Conservation (phyloP, 352 stramenopile species). For the Phytophthora pluvialis region DNA sequence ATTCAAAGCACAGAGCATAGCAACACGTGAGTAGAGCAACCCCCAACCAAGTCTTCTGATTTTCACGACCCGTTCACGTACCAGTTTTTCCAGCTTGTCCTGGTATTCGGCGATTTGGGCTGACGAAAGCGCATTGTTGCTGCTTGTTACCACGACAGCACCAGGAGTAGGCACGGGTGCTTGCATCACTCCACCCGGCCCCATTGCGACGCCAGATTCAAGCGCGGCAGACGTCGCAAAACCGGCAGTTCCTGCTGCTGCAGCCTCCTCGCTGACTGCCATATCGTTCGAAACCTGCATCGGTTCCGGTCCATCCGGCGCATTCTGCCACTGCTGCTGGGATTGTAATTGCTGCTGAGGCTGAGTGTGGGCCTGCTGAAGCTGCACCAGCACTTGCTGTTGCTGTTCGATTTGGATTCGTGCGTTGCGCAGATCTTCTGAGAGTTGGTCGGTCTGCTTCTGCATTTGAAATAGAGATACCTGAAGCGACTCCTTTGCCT, state of each 20-base stretch:
- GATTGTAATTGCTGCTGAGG: constrained; percentile 23
- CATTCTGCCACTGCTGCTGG: constrained; percentile 35
- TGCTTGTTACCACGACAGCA: constrained; percentile 43
- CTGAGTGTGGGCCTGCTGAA: constrained; percentile 32
- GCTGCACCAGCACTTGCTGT: constrained; percentile 33
- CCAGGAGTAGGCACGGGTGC: constrained; percentile 27
- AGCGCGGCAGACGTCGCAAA: constrained; percentile 34
- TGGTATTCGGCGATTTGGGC: constrained; percentile 74
- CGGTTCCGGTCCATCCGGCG: constrained; percentile 38
- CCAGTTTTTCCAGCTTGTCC: constrained; percentile 73
- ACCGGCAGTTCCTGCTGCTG: constrained; percentile 26
- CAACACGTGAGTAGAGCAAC: constrained; percentile 18
- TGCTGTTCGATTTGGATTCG: constrained; percentile 44
- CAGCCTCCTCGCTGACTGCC: constrained; percentile 8
- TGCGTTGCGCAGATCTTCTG: constrained; percentile 60
- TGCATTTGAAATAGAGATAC: constrained; percentile 73
- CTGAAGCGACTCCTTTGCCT: constrained; percentile 78
- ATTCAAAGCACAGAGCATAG: background rate
- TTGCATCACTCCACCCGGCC: constrained; percentile 34
- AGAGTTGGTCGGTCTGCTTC: constrained; percentile 76
- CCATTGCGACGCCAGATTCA: constrained; percentile 36
- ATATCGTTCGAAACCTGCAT: constrained; percentile 54
- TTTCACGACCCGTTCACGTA: constrained; percentile 38
- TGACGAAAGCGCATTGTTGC: constrained; percentile 52
- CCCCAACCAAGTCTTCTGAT: background rate